phyloP scores from a whole-genome alignment of 139 green algal genomes.

The Ettlia oleoabundans region DNA sequence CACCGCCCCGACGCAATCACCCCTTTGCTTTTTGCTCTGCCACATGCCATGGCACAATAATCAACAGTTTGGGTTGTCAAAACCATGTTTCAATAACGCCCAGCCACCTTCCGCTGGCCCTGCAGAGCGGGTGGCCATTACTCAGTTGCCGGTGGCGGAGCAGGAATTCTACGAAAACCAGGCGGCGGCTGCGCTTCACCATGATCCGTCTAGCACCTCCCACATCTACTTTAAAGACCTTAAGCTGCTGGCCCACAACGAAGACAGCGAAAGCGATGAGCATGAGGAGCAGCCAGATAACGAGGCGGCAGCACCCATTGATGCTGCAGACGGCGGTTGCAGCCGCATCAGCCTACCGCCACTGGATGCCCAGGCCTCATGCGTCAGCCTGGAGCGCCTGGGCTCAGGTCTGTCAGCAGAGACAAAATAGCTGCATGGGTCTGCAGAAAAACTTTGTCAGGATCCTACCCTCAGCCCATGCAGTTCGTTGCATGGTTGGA shows the following conservation, averaged over 20 bases:
- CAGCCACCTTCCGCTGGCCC: background rate
- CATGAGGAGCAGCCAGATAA: background rate
- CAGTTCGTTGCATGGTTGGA: too few relatives aligned
- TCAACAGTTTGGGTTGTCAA: too few relatives aligned
- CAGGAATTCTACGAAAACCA: constrained; percentile 15
- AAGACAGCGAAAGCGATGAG: constrained; percentile 7
- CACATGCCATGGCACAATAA: too few relatives aligned
- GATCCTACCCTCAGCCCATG: too few relatives aligned
- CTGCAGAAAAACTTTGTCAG: too few relatives aligned
- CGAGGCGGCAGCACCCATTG: background rate
- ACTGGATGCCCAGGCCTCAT: constrained; percentile 7
- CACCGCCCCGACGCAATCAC: too few relatives aligned
- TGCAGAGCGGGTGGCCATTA: constrained; percentile 11
- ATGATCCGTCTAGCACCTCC: constrained; percentile 24
- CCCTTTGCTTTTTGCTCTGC: too few relatives aligned
- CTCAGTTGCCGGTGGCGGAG: background rate
- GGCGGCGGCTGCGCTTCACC: background rate
- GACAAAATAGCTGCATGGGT: too few relatives aligned
- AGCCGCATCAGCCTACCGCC: constrained; percentile 1
- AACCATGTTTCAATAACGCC: too few relatives aligned
- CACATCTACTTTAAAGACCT: constrained; percentile 51
- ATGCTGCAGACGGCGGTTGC: background rate
- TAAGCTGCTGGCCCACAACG: constrained; percentile 48
- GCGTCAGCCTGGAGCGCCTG: constrained; percentile 5
- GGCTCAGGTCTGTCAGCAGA: too few relatives aligned